Conservation (phyloP, 352 stramenopile genomes). For the Aphanomyces cochlioides region DNA sequence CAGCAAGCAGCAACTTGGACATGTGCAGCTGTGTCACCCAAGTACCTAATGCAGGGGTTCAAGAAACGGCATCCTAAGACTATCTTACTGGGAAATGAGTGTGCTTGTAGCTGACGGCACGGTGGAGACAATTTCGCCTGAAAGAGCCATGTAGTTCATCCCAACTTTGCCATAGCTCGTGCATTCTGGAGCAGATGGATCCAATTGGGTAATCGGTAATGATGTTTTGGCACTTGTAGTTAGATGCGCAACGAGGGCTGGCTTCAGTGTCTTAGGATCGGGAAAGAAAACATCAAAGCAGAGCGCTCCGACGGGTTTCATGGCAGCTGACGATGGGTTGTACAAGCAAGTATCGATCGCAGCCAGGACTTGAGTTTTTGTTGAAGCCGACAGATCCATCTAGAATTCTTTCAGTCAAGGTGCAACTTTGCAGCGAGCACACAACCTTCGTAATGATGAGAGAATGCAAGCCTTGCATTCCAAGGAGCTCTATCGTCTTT, state of each 20-base stretch:
- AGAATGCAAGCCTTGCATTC: slow-evolving; percentile 17
- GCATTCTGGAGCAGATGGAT: slow-evolving; percentile 7
- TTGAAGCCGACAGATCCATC: slow-evolving; percentile 27
- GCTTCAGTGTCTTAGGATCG: background rate
- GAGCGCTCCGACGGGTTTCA: slow-evolving; percentile 21
- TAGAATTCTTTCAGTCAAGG: background rate
- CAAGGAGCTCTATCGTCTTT: slow-evolving; percentile 4
- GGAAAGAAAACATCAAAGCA: slow-evolving; percentile 22
- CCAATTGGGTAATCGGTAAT: slow-evolving; percentile 1
- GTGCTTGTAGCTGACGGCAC: slow-evolving; percentile 9
- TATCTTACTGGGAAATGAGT: slow-evolving; percentile 18
- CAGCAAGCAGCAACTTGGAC: slow-evolving; percentile 12
- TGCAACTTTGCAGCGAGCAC: background rate
- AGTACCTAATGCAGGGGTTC: background rate
- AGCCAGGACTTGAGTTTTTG: background rate
- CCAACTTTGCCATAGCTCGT: background rate
- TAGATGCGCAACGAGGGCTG: background rate
- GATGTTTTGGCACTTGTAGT: background rate
- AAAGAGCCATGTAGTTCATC: slow-evolving; percentile 17
- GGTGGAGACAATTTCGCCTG: slow-evolving; percentile 13
- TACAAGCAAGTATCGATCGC: slow-evolving; percentile 22
- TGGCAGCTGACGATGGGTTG: slow-evolving; percentile 15
- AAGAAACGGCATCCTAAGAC: background rate
- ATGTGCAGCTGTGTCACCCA: background rate
- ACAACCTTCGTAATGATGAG: slow-evolving; percentile 21